A percentile compares a stretch with the other conserved stretches of the same genome.
Conservation (phyloP, 2,329 filamentous ascomycete species). For the Epichloe aotearoae region DNA sequence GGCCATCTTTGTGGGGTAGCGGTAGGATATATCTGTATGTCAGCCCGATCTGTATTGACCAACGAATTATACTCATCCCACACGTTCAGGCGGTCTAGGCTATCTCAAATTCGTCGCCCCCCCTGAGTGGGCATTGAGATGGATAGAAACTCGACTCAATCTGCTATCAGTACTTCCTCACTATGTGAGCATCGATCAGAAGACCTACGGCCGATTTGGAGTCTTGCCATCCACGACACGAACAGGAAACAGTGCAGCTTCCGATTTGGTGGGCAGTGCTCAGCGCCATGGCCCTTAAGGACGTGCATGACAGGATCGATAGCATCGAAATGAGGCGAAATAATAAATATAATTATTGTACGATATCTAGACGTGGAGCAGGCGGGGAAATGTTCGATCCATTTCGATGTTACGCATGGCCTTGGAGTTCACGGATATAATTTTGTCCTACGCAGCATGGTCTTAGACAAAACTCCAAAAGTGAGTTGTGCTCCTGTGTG, state of each 20-base stretch:
- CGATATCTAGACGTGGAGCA: not conserved
- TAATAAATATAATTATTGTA: not conserved
- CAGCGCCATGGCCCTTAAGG: constrained; percentile 57
- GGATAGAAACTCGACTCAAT: constrained; percentile 80
- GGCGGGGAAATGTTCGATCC: not conserved
- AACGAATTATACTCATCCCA: not conserved
- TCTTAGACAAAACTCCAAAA: not conserved
- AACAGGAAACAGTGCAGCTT: constrained; percentile 29
- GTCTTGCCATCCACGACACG: constrained; percentile 54
- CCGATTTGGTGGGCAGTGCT: constrained; percentile 46
- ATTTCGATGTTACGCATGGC: not conserved
- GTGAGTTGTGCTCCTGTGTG: not conserved
- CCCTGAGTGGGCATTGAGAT: constrained; percentile 81
- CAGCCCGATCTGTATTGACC: not conserved
- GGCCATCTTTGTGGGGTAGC: constrained; percentile 76
- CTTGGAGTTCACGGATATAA: not conserved
- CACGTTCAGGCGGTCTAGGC: constrained; percentile 57
- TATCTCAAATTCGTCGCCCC: constrained; percentile 78
- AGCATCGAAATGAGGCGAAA: not conserved
- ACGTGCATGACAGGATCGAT: not conserved
- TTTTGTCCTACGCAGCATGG: not conserved
- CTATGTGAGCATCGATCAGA: constrained; percentile 90
- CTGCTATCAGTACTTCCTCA: constrained; percentile 73
- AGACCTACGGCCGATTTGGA: constrained; percentile 86
- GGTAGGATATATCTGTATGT: constrained; percentile 76